Evolutionary conservation across 495 filamentous ascomycete genomes (phyloP), one percentile per base, ranked within the genome.

Genomic region (Aspergillus bridgeri): DNA sequence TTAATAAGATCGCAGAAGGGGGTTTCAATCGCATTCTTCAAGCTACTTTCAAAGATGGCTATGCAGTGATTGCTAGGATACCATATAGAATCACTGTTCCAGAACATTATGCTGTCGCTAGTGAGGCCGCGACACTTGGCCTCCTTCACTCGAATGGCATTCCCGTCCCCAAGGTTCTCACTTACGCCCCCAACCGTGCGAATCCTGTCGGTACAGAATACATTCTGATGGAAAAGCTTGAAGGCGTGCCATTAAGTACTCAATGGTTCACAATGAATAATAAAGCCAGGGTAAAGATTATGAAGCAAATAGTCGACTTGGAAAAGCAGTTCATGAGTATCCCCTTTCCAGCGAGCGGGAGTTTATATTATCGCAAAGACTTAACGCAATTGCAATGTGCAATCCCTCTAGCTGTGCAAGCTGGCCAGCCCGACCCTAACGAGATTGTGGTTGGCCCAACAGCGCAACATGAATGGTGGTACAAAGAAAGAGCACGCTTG

Each of bases 121-220:
- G 73, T 61, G 71, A 77, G 48, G 74, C 67, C 27, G 70, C 73
- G 0, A 75, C 73, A 20, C 61, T 77, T 48, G 64, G 59, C 19
- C 66, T 68, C 57, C 64, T 74, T 9, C 57, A 19, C 23, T 42
- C 60, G 24, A 48, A 68, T 42, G 59, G 65, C 11, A 55, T 74
- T 23, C 74, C 70, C 9, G 72, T 66, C 23, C 67, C 68, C 17
- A 56, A 62, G 48, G 59, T 64, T 27, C 48, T 57, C 38, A 50
- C 46, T 48, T 72, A 59, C 54, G 63, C 63, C 43, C 57, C 56
- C 51, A 57, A 57, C 51, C 56, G 20, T 21, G 54, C 48, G 21
- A 65, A 72, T 46, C 15, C 62, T 5, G 67, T 67, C 49, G 60
- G 68, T 29, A 61, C 62, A 17, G 69, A 72, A 54, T 70, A 70